Conservation (phyloP, 78 protist species). For the Goniomonas avonlea region DNA sequence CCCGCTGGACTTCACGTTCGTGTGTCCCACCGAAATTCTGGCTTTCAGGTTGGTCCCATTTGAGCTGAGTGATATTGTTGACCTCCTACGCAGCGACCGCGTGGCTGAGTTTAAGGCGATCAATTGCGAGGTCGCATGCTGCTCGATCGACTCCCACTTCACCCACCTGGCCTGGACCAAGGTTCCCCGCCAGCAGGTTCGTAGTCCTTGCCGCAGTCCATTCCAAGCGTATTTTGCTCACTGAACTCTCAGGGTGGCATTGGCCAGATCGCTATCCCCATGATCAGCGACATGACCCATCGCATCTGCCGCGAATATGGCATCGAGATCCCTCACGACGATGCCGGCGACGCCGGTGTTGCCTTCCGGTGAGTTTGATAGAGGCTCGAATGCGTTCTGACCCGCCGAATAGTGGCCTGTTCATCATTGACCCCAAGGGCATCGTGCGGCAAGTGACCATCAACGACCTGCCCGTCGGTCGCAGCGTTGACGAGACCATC, state of each 20-base stretch:
- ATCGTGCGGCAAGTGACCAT: conserved; percentile 55
- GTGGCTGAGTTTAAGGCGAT: conserved; percentile 66
- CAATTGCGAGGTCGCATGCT: conserved; percentile 54
- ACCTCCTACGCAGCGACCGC: conserved; percentile 39
- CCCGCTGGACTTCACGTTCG: conserved; percentile 69
- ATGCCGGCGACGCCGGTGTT: conserved; percentile 38
- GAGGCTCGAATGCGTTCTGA: too few species aligned
- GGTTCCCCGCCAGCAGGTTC: neutral
- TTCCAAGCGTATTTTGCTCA: too few species aligned
- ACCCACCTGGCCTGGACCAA: conserved; percentile 85
- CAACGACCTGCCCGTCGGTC: conserved; percentile 81
- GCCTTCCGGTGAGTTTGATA: conserved; percentile 1
- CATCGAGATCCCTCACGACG: conserved; percentile 47
- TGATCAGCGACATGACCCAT: conserved; percentile 71
- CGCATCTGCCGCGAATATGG: conserved; percentile 75
- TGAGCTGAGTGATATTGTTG: neutral
- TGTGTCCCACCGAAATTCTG: conserved; percentile 92
- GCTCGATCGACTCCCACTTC: conserved; percentile 72
- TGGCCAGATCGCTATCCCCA: conserved; percentile 74
- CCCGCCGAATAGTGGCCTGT: conserved; percentile 48
- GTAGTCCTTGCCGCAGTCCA: neutral
- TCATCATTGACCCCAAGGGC: conserved; percentile 63
- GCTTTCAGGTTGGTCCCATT: conserved; percentile 54
- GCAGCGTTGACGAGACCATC: conserved; percentile 73
- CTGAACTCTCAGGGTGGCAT: conserved; percentile 91